phyloP scores from a whole-genome alignment of 2,329 filamentous ascomycete species.

The Alternaria brassicicola region DNA sequence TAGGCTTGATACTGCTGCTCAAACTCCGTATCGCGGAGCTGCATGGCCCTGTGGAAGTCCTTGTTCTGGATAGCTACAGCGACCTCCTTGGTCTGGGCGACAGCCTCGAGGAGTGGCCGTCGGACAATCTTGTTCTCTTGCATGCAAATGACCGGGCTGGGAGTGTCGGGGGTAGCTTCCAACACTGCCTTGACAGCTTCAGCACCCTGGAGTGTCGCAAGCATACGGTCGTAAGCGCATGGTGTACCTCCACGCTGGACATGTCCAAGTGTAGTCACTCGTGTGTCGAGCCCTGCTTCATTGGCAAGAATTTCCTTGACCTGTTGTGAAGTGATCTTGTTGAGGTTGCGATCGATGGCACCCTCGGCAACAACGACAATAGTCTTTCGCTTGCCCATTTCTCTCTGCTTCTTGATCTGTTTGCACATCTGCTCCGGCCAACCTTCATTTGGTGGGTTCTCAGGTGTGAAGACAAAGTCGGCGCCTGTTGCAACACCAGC shows the following conservation, averaged over 20 bases:
- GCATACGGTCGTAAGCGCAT: slow-evolving; percentile 91
- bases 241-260: slow-evolving; percentile 95
- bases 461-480: slow-evolving; percentile 96
- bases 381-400: slow-evolving; percentile 91
- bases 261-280: slow-evolving; percentile 93
- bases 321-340: slow-evolving; percentile 78
- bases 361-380: slow-evolving; percentile 98
- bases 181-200: slow-evolving; percentile 43
- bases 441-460: slow-evolving; percentile 83
- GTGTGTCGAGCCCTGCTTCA: slow-evolving; percentile 82
- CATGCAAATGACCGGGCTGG: slow-evolving; percentile 93
- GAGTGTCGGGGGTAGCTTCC: slow-evolving; percentile 74
- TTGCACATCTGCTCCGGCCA: slow-evolving; percentile 67
- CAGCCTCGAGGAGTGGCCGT: slow-evolving; percentile 86
- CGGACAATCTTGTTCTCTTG: slow-evolving; percentile 97
- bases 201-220: slow-evolving; percentile 80
- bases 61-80: slow-evolving; percentile 80
- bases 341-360: slow-evolving; percentile 71
- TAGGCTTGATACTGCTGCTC: slow-evolving; percentile 90
- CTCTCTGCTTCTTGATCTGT: slow-evolving; percentile 69
- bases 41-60: slow-evolving; percentile 88
- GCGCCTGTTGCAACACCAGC: slow-evolving; percentile 92
- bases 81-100: slow-evolving; percentile 83
- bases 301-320: slow-evolving; percentile 89
- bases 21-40: slow-evolving; percentile 89